phyloP scores from a whole-genome alignment of 2,329 filamentous ascomycete species.

The Arachnomyces sp. region DNA sequence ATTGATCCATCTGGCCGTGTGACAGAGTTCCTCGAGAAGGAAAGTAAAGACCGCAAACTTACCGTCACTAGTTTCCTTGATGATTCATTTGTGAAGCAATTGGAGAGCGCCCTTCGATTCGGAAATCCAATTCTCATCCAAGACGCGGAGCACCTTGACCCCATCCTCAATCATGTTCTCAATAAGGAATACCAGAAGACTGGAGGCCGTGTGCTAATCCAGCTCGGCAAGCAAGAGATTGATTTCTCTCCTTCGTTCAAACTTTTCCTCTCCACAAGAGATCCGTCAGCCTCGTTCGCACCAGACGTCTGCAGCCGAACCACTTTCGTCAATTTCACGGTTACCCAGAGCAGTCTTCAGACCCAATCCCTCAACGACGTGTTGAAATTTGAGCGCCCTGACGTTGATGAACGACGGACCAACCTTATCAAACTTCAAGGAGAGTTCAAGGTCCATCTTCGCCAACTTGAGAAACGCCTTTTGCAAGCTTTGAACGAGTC shows the following conservation, averaged over 20 bases:
- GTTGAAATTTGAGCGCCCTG: conserved; percentile 91
- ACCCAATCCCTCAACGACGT: conserved; percentile 97
- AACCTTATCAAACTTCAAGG: conserved; percentile 98
- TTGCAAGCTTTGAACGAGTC: conserved; percentile 95
- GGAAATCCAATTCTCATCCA: conserved; percentile 98
- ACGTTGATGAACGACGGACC: conserved; percentile 90
- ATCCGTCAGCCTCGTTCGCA: conserved; percentile 90
- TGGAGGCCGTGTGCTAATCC: conserved; percentile 92
- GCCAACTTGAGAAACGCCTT: conserved; percentile 87
- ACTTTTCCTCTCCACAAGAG: conserved; percentile 87
- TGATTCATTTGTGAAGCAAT: conserved; percentile 94
- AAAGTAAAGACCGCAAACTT: conserved; percentile 85
- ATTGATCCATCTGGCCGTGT: conserved; percentile 95
- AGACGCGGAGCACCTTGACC: conserved; percentile 93
- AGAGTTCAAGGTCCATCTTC: conserved; percentile 97
- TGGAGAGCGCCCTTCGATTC: conserved; percentile 93
- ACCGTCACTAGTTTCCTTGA: conserved; percentile 98
- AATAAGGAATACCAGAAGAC: conserved; percentile 99
- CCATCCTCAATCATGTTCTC: conserved; percentile 94
- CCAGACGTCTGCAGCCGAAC: conserved; percentile 97
- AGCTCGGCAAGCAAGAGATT: conserved; percentile 97
- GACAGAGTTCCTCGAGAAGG: conserved; percentile 89
- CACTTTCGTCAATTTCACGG: conserved; percentile 98
- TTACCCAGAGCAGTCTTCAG: conserved; percentile 96
- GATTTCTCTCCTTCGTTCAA: conserved; percentile 97